Evolutionary conservation across 129 eudicot genomes (phyloP).

Genomic region (Arctium lappa): DNA sequence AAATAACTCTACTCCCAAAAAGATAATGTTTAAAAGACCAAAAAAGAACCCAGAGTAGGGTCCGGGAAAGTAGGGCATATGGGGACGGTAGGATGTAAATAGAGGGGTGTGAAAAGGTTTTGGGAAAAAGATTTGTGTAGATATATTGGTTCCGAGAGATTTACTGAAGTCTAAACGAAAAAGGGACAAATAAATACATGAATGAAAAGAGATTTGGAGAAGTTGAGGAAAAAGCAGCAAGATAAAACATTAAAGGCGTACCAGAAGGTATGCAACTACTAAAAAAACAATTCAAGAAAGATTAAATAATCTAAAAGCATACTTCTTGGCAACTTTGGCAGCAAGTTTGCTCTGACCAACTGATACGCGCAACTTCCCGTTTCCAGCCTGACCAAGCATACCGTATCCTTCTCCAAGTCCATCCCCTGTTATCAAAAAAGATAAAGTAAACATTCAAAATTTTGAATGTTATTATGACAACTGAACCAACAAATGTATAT

Average conservation of each 20-base stretch:
- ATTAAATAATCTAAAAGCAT: conserved; percentile 5
- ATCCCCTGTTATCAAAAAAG: conserved; percentile 52
- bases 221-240: neutral
- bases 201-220: neutral
- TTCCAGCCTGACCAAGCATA: conserved; percentile 97
- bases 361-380: conserved; percentile 77
- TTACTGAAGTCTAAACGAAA: too few relatives aligned
- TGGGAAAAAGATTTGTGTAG: neutral
- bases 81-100: neutral
- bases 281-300: neutral
- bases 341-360: conserved; percentile 89
- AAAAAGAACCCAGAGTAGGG: neutral
- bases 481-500: neutral
- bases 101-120: neutral
- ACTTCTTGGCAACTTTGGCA: conserved; percentile 93
- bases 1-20: neutral
- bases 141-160: neutral
- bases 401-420: conserved; percentile 97
- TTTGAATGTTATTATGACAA: neutral
- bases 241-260: too few relatives aligned
- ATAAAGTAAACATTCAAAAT: neutral
- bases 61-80: neutral
- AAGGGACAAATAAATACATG: too few relatives aligned
- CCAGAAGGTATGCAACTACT: too few relatives aligned
- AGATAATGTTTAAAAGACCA: neutral